Conservation (phyloP, 2,329 filamentous ascomycete genomes). For the Kalmusia sp. region DNA sequence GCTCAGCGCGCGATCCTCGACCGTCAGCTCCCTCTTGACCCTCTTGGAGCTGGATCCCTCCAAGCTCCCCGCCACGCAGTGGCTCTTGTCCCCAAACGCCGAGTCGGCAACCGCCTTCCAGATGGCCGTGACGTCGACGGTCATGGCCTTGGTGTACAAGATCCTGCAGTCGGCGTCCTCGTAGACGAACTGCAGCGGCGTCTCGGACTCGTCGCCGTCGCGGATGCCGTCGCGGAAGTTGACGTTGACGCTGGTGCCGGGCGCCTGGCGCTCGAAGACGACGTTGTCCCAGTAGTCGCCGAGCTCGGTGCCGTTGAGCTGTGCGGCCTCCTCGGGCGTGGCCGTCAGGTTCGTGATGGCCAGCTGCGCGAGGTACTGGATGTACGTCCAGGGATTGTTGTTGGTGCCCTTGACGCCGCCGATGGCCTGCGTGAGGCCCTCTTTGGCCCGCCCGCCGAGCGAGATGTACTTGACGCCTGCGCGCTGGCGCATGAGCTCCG, state of each 20-base stretch:
- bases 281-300: slow-evolving; percentile 39
- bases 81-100: slow-evolving; percentile 38
- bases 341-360: slow-evolving; percentile 29
- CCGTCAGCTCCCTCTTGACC: slow-evolving; percentile 32
- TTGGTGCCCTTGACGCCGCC: slow-evolving; percentile 70
- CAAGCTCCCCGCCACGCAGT: slow-evolving; percentile 43
- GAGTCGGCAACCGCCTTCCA: slow-evolving; percentile 58
- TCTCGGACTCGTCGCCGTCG: slow-evolving; percentile 48
- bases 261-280: slow-evolving; percentile 38
- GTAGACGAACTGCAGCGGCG: slow-evolving; percentile 67
- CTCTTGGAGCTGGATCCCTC: slow-evolving; percentile 22
- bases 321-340: slow-evolving; percentile 30
- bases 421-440: slow-evolving; percentile 60
- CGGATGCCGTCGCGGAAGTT: slow-evolving; percentile 53
- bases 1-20: slow-evolving; percentile 29
- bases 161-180: slow-evolving; percentile 68
- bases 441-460: slow-evolving; percentile 65
- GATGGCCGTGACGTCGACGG: slow-evolving; percentile 58
- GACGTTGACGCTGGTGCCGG: slow-evolving; percentile 36
- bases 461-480: slow-evolving; percentile 63
- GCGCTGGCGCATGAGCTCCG: slow-evolving; percentile 60
- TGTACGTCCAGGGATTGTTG: slow-evolving; percentile 38
- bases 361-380: slow-evolving; percentile 34
- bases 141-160: slow-evolving; percentile 65
- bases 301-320: slow-evolving; percentile 40